Conservation (phyloP, 768 basidiomycete species). For the Leccinum sublutescens region DNA sequence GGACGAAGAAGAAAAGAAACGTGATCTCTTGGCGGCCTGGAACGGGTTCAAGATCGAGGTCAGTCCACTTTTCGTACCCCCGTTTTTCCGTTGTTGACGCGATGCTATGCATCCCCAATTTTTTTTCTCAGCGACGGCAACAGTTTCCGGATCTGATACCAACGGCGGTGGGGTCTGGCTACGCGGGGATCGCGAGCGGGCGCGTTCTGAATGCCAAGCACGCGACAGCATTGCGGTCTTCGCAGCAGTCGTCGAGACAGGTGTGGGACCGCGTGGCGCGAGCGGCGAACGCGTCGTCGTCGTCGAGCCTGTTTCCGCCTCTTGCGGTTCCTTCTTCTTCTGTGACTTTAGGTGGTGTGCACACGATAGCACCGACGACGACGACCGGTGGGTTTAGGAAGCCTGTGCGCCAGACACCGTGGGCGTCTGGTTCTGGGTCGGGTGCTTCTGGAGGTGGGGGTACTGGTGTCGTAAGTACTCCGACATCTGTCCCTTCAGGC, state of each 20-base stretch:
- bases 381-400: conserved; percentile 35
- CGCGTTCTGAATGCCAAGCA: conserved; percentile 84
- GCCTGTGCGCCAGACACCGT: conserved; percentile 56
- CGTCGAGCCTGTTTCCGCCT: conserved; percentile 36
- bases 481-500: neutral
- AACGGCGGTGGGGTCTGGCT: conserved; percentile 57
- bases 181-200: conserved; percentile 77
- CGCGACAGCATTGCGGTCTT: conserved; percentile 57
- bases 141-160: conserved; percentile 80
- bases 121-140: conserved; percentile 61
- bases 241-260: conserved; percentile 57
- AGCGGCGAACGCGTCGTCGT: conserved; percentile 57
- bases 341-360: neutral
- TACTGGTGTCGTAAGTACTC: neutral
- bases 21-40: conserved; percentile 72
- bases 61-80: conserved; percentile 41
- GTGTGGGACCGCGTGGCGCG: conserved; percentile 87
- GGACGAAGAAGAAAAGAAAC: conserved; percentile 83
- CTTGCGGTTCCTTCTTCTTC: conserved; percentile 15
- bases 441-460: conserved; percentile 9
- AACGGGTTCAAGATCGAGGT: conserved; percentile 85
- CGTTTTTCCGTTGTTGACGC: neutral
- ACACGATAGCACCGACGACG: neutral
- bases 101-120: too few relatives aligned
- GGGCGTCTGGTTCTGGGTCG: conserved; percentile 40